Conservation (phyloP, 345 rosid genomes). For the Pugionium cornutum region DNA sequence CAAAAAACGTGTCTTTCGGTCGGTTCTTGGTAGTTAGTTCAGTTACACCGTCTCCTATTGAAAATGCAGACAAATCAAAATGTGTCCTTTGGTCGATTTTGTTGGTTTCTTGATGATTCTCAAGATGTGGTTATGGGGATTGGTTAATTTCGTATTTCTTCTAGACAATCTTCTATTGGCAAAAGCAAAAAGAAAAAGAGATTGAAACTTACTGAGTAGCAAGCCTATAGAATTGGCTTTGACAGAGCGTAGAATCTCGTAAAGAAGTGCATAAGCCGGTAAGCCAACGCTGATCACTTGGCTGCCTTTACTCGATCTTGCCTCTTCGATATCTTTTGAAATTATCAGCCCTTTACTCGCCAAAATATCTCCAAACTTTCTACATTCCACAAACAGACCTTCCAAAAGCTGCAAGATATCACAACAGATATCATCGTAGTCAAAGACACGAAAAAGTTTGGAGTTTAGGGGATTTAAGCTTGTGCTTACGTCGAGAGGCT, state of each 20-base stretch:
- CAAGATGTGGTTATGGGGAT: background rate
- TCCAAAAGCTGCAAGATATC: conserved; percentile 59
- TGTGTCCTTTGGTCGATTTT: background rate
- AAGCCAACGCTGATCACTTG: conserved; percentile 77
- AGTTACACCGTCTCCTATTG: conserved; percentile 56
- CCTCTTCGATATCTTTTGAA: conserved; percentile 72
- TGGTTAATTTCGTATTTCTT: too few relatives aligned
- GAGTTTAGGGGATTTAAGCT: background rate
- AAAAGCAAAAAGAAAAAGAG: background rate
- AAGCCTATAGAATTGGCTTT: conserved; percentile 65
- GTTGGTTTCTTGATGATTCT: conserved; percentile 13
- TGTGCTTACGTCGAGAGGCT: conserved; percentile 70
- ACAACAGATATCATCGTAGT: conserved; percentile 27
- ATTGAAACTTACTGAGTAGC: conserved; percentile 54
- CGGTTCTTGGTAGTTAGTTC: conserved; percentile 75
- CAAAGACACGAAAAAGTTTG: background rate
- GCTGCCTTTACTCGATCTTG: conserved; percentile 59
- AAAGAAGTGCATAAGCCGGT: conserved; percentile 77
- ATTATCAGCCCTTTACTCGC: conserved; percentile 74
- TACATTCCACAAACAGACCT: conserved; percentile 60
- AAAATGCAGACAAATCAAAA: conserved; percentile 18
- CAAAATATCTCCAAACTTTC: conserved; percentile 58
- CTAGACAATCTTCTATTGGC: too few relatives aligned
- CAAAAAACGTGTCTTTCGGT: conserved; percentile 83
- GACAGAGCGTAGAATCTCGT: conserved; percentile 59